A percentile compares a stretch with the other conserved stretches of the same genome.
Conservation (phyloP, 2,329 filamentous ascomycete genomes). For the Ceratocystis alfenasii region DNA sequence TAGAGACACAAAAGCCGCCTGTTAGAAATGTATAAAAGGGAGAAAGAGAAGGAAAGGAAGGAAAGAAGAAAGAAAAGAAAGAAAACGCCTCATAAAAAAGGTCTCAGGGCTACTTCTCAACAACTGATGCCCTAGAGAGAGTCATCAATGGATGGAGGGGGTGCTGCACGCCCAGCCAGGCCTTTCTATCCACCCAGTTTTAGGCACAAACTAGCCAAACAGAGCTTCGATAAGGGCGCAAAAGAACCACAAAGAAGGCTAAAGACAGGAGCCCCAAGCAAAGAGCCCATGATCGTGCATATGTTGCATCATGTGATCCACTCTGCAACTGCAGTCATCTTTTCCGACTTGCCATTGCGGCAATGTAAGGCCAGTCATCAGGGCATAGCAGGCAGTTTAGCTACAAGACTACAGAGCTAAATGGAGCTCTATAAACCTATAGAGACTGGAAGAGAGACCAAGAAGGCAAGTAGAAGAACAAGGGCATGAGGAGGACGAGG, state of each 20-base stretch:
- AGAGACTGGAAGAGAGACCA: too few species aligned
- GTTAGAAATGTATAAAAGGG: neutral
- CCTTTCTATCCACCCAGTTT: constrained; percentile 7
- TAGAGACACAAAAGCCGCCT: neutral
- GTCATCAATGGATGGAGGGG: constrained; percentile 8
- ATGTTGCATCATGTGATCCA: constrained; percentile 7
- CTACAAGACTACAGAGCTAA: too few species aligned
- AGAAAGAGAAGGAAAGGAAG: neutral
- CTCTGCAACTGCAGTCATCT: neutral
- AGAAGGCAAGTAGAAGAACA: too few species aligned
- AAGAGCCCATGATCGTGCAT: neutral
- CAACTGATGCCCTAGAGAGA: neutral
- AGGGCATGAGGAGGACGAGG: neutral
- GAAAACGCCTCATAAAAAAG: constrained; percentile 13
- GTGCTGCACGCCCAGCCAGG: neutral
- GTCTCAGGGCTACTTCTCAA: neutral
- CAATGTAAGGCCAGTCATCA: neutral
- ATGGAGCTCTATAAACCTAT: too few species aligned
- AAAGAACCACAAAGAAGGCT: constrained; percentile 5
- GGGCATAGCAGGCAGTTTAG: too few species aligned
- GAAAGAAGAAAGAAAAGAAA: neutral
- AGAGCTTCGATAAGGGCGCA: neutral
- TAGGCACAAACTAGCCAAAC: constrained; percentile 7
- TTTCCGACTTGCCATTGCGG: neutral
- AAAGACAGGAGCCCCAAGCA: neutral